Conservation (phyloP, 371 early-diverging fungal genomes). For the Mortierella sp. region DNA sequence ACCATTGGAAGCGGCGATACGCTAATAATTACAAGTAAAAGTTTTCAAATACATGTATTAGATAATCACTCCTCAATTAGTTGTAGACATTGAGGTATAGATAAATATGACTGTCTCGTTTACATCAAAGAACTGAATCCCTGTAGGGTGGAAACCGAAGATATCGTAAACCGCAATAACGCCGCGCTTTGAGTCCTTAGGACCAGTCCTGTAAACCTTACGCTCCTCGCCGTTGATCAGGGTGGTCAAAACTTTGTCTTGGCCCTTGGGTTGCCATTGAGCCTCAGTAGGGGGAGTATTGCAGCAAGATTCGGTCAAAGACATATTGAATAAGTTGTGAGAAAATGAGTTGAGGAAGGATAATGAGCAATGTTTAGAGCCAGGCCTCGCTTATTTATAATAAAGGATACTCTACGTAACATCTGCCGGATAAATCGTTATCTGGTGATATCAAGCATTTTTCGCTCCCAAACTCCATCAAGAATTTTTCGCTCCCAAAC, state of each 20-base stretch:
- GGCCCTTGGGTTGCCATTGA: conserved; percentile 40
- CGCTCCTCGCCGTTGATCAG: conserved; percentile 25
- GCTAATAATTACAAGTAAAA: background rate
- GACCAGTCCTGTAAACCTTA: conserved; percentile 39
- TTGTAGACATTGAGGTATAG: background rate
- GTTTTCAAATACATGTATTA: background rate
- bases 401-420: too few species aligned
- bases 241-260: conserved; percentile 14
- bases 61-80: background rate
- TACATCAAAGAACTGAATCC: conserved; percentile 41
- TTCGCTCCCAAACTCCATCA: too few species aligned
- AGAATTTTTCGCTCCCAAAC: too few species aligned
- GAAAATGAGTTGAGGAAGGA: too few species aligned
- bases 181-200: conserved; percentile 52
- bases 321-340: background rate
- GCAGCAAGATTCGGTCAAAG: conserved; percentile 40
- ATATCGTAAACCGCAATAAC: conserved; percentile 39
- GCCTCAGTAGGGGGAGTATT: conserved; percentile 48
- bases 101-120: background rate
- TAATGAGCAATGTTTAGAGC: too few species aligned
- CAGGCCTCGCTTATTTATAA: too few species aligned
- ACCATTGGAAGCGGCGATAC: background rate
- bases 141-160: conserved; percentile 37
- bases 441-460: too few species aligned
- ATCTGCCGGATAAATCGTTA: too few species aligned